Percentiles rank a stretch among this genome's conserved stretches.
These are phyloP conservation scores for Boletus reticulatus DNA, from an alignment of 768 basidiomycete genomes.

Conservation along the genomic window DNA sequence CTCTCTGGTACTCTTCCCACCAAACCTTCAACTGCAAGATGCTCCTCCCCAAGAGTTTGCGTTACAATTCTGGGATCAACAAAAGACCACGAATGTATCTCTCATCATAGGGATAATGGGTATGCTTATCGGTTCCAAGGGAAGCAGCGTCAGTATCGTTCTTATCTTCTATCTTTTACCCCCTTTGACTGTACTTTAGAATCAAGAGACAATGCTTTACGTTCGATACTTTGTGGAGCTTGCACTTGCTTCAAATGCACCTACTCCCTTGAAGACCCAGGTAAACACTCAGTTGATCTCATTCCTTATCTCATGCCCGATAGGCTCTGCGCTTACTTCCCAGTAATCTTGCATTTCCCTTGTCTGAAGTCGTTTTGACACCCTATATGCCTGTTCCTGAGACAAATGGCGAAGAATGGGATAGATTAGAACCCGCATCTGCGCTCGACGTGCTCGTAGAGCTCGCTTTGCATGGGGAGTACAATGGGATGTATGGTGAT, in stretches of 20 bases:
- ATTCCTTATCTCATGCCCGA: conserved; percentile 30
- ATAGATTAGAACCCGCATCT: conserved; percentile 75
- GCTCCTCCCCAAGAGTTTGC: conserved; percentile 85
- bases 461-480: conserved; percentile 84
- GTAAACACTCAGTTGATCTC: conserved; percentile 35
- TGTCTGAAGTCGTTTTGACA: conserved; percentile 66
- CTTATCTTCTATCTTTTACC: not conserved
- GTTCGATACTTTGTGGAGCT: conserved; percentile 84
- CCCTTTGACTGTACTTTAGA: conserved; percentile 34
- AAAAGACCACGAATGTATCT: conserved; percentile 79
- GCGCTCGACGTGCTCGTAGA: conserved; percentile 83
- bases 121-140: conserved; percentile 77
- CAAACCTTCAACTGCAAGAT: conserved; percentile 54
- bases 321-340: conserved; percentile 63
- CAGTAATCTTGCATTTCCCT: conserved; percentile 50
- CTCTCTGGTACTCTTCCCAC: conserved; percentile 69
- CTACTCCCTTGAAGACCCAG: conserved; percentile 83
- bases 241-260: conserved; percentile 91
- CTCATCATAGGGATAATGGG: conserved; percentile 83
- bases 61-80: conserved; percentile 93
- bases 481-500: conserved; percentile 61
- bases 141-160: conserved; percentile 49
- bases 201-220: conserved; percentile 54
- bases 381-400: conserved; percentile 77
- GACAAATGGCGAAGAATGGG: conserved; percentile 91